Conservation (phyloP, 2,329 filamentous ascomycete genomes). For the Sordariomycetes sp. region DNA sequence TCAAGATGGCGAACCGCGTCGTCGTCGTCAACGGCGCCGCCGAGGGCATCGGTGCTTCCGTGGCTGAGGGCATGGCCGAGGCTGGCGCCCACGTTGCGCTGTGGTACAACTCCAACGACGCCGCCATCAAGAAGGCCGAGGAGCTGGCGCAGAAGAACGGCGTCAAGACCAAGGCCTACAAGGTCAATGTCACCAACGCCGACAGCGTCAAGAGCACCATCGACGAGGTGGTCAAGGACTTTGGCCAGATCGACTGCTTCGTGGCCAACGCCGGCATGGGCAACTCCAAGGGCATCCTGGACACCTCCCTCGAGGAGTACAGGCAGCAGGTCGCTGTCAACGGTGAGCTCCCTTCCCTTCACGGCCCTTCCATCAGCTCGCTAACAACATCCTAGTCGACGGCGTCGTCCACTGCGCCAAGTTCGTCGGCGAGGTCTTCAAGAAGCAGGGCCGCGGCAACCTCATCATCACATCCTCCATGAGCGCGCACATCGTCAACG, state of each 20-base stretch:
- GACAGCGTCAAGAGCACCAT: conserved; percentile 23
- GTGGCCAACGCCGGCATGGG: conserved; percentile 37
- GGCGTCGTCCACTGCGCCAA: conserved; percentile 31
- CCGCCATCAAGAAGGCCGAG: conserved; percentile 24
- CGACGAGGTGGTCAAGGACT: conserved; percentile 23
- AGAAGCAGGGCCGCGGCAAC: conserved; percentile 30
- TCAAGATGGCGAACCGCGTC: conserved; percentile 29
- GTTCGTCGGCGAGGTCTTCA: conserved; percentile 28
- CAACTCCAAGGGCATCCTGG: conserved; percentile 44
- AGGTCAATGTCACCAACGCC: conserved; percentile 34
- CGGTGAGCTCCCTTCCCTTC: conserved; percentile 20
- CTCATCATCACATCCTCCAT: conserved; percentile 44
- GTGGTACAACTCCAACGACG: conserved; percentile 22
- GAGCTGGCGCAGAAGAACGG: conserved; percentile 20
- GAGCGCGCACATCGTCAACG: conserved; percentile 40
- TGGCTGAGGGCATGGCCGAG: conserved; percentile 35
- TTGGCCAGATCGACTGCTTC: conserved; percentile 31
- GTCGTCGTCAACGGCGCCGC: conserved; percentile 34
- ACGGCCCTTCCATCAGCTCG: background rate
- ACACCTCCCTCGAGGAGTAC: conserved; percentile 43
- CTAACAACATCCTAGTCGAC: conserved; percentile 20
- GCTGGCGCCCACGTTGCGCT: conserved; percentile 29
- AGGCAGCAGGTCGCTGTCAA: conserved; percentile 42
- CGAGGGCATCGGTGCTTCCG: conserved; percentile 33
- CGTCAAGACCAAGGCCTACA: conserved; percentile 29